Conservation (phyloP, 2,329 filamentous ascomycete genomes). For the Penicillium hordei region DNA sequence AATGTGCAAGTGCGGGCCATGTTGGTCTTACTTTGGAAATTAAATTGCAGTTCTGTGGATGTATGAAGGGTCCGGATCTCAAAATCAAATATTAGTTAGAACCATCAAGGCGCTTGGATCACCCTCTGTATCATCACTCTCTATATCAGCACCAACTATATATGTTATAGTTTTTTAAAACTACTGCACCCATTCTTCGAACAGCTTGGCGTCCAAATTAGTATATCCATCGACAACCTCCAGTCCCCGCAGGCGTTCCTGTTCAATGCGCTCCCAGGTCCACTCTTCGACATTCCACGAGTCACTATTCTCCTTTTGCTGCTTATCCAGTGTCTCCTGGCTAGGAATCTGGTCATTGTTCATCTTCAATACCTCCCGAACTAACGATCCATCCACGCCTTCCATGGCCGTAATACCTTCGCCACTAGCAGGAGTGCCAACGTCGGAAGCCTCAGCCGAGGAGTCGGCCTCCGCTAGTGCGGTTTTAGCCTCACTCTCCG, state of each 20-base stretch:
- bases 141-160: neutral
- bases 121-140: neutral
- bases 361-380: conserved; percentile 39
- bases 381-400: conserved; percentile 37
- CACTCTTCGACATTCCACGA: conserved; percentile 47
- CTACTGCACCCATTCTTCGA: conserved; percentile 47
- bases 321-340: conserved; percentile 30
- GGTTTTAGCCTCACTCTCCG: conserved; percentile 44
- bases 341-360: conserved; percentile 32
- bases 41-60: conserved; percentile 4
- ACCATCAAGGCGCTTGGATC: neutral
- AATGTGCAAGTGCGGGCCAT: neutral
- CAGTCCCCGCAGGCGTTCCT: conserved; percentile 56
- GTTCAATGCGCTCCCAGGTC: conserved; percentile 62
- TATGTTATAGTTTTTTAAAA: neutral
- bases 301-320: conserved; percentile 33
- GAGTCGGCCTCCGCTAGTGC: conserved; percentile 19
- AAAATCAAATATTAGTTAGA: conserved; percentile 1
- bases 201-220: conserved; percentile 51
- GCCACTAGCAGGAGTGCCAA: conserved; percentile 32
- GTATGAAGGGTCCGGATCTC: neutral
- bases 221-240: conserved; percentile 57
- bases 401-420: conserved; percentile 36
- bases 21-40: neutral
- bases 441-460: conserved; percentile 29